A percentile compares a stretch with the other conserved stretches of the same genome.
These are phyloP conservation scores for Phyllosticta citrichinensis DNA, from an alignment of 2,329 filamentous ascomycete species.

Conservation along the genomic window DNA sequence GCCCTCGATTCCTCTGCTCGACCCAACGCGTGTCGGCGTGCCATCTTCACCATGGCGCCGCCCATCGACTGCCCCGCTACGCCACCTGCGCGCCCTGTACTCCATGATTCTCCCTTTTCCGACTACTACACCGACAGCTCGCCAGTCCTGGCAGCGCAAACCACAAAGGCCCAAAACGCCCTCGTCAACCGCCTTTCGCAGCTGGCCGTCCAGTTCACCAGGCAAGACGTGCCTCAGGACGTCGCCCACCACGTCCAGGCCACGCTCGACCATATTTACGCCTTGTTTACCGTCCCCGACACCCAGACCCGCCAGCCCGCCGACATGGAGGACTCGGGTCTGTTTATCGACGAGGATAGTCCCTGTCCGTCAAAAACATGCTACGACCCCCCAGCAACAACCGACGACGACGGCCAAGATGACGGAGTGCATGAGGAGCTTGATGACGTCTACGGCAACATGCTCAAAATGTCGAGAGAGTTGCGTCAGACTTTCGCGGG, in stretches of 20 bases:
- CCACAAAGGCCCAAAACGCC: slow-evolving; percentile 4
- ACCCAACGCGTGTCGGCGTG: neutral
- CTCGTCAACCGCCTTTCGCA: slow-evolving; percentile 28
- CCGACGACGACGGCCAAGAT: neutral
- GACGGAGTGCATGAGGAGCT: slow-evolving; percentile 1
- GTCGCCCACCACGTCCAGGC: slow-evolving; percentile 8
- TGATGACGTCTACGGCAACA: slow-evolving; percentile 3
- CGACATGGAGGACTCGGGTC: slow-evolving; percentile 5
- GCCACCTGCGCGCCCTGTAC: slow-evolving; percentile 4
- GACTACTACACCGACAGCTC: slow-evolving; percentile 32
- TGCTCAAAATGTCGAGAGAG: slow-evolving; percentile 5
- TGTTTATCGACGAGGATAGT: slow-evolving; percentile 7
- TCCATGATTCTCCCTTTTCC: slow-evolving; percentile 28
- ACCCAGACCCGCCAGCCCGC: slow-evolving; percentile 5
- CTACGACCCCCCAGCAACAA: neutral
- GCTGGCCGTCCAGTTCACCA: slow-evolving; percentile 26
- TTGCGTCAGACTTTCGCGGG: slow-evolving; percentile 4
- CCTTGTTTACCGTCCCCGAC: slow-evolving; percentile 5
- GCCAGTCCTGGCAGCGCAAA: slow-evolving; percentile 13
- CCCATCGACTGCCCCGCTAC: slow-evolving; percentile 2
- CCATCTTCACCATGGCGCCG: slow-evolving; percentile 5
- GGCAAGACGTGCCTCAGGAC: slow-evolving; percentile 8
- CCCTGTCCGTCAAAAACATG: neutral
- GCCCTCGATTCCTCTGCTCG: neutral
- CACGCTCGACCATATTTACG: slow-evolving; percentile 4